Evolutionary conservation across 2,329 filamentous ascomycete species (phyloP).

Genomic region (Stachybotrys chlorohalonatus): DNA sequence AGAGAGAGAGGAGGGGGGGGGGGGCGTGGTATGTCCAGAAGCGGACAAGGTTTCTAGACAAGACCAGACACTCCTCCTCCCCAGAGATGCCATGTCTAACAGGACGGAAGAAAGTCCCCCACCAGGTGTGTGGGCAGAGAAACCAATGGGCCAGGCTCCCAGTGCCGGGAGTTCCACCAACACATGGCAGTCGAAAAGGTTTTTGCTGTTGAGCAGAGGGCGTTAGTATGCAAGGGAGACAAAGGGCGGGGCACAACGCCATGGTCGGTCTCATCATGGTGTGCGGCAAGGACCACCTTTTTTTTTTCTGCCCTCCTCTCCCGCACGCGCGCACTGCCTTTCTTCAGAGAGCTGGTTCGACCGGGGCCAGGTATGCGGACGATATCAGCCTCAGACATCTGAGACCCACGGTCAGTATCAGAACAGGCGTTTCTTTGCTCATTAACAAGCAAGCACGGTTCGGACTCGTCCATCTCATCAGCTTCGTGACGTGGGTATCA

Average conservation of each 20-base stretch:
- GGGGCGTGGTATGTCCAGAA: background rate
- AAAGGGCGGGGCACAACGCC: conserved; percentile 17
- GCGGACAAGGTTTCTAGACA: background rate
- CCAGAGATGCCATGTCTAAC: no score
- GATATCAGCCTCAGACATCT: conserved; percentile 31
- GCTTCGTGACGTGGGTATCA: conserved; percentile 4
- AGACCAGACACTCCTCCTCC: no score
- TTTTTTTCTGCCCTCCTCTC: background rate
- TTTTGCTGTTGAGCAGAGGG: conserved; percentile 18
- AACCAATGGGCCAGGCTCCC: background rate
- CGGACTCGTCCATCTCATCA: background rate
- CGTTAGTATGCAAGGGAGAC: conserved; percentile 26
- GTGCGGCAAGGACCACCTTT: conserved; percentile 9
- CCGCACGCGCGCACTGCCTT: no score
- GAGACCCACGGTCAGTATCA: background rate
- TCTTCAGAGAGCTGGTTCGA: conserved; percentile 1
- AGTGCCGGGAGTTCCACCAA: conserved; percentile 10
- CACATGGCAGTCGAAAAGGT: conserved; percentile 26
- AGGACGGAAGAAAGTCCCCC: no score
- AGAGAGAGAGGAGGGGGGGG: no score
- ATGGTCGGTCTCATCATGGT: conserved; percentile 16
- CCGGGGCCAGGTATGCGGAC: conserved; percentile 26
- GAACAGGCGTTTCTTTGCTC: conserved; percentile 15
- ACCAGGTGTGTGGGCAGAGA: no score
- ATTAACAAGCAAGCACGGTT: background rate